phyloP scores from a whole-genome alignment of 108 stramenopile species.

The Cyclotella cryptica region DNA sequence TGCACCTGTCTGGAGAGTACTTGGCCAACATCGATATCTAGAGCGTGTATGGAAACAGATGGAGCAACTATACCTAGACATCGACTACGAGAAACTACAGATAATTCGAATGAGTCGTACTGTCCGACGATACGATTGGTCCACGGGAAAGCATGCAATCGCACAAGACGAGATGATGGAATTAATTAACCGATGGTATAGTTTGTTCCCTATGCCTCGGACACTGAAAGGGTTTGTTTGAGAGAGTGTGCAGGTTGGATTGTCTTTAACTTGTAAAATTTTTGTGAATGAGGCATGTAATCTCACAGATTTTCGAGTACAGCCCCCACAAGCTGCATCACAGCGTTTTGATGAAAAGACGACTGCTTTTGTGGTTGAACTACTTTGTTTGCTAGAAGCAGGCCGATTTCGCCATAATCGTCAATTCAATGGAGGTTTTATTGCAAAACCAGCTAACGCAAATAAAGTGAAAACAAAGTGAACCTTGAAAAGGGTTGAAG shows the following conservation, averaged over 20 bases:
- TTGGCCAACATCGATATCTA: constrained; percentile 3
- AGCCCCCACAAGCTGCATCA: background rate
- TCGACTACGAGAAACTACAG: background rate
- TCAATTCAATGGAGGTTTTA: background rate
- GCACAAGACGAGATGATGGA: constrained; percentile 25
- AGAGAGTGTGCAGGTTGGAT: background rate
- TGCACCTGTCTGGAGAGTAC: constrained; percentile 10
- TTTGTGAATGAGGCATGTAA: background rate
- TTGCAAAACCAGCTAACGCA: background rate
- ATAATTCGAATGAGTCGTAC: background rate
- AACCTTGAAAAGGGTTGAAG: background rate
- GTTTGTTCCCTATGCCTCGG: background rate
- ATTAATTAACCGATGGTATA: background rate
- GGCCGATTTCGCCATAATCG: background rate
- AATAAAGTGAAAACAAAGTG: background rate
- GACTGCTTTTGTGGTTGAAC: background rate
- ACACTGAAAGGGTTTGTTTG: background rate
- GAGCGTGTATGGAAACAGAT: constrained; percentile 1
- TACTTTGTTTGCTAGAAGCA: background rate
- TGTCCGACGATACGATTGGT: constrained; percentile 3
- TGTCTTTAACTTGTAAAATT: background rate
- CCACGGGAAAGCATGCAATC: background rate
- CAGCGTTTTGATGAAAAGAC: background rate
- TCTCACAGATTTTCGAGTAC: background rate
- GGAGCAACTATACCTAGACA: constrained; percentile 1